Evolutionary conservation across 306 rosid genomes (phyloP), one percentile per base, ranked within the genome.

Genomic region (Glycine tomentella): DNA sequence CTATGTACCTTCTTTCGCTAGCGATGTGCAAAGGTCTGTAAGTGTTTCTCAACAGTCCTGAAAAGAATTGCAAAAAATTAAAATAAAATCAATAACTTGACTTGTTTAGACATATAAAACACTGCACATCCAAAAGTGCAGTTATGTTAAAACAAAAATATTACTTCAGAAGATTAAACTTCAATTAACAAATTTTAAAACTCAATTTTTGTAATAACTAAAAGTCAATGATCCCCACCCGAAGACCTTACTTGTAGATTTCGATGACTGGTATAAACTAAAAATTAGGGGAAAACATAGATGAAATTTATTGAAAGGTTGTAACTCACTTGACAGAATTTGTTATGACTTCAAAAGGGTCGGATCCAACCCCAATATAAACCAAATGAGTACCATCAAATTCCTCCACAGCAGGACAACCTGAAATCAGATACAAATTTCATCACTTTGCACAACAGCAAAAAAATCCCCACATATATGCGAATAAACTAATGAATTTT

Each of bases 371-470:
- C 46, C 90, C 97, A 38, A 93, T 64, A 69, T 85, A 93, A 9
- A 93, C 94, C 83, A 93, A 79, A 85, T 90, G 92, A 87, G 90
- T 89, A n/a, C 99, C 99, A 69, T 83, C 90, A 65, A 95, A 95
- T 48, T 81, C 95, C 68, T 89, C 87, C 74, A 93, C 97, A 76
- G 75, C 80, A 69, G 97, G 97, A 82, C 95, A 97, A 55, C 99
- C 99, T 95, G 78, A 45, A 71, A 79, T 49, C 55, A 83, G 7
- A 38, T 6, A 81, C 9, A 68, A 3, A 70, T 79, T 78, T 17
- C 55, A 44, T 56, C 50, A 62, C 40, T 69, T 31, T 5, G 4
- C 69, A 16, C 3, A 64, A 73, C 61, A 11, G 2, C 0, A 36
- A 71, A 67, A 72, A 9, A 45, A 44, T 17, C 52, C 9, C 9